A percentile compares a stretch with the other conserved stretches of the same genome.
Evolutionary conservation across 345 rosid species (phyloP).

Genomic region (Firmiana major): DNA sequence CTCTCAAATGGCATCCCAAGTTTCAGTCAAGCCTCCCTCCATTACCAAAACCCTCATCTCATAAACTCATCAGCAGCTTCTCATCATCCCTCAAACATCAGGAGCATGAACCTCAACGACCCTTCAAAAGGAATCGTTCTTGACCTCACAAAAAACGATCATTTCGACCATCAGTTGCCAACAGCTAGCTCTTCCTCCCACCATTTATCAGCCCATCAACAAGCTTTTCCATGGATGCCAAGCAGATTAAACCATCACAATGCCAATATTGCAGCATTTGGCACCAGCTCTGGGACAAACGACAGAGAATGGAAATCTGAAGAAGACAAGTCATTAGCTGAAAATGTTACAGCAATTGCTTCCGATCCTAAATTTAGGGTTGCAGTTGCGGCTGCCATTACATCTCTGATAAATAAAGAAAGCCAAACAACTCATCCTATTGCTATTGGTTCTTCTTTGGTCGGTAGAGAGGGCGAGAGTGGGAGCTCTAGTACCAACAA

Average conservation of each 20-base stretch:
- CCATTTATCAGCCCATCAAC: conserved; percentile 8
- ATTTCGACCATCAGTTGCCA: not conserved
- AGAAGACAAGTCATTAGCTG: conserved; percentile 13
- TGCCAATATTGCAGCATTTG: not conserved
- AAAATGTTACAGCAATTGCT: conserved; percentile 35
- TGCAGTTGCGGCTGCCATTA: conserved; percentile 50
- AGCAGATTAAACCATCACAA: conserved; percentile 10
- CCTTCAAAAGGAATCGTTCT: conserved; percentile 43
- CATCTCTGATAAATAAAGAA: conserved; percentile 44
- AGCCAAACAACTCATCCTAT: conserved; percentile 3
- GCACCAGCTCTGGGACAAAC: not conserved
- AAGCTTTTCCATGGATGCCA: conserved; percentile 25
- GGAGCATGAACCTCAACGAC: conserved; percentile 26
- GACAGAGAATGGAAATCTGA: conserved; percentile 8
- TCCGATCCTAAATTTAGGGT: conserved; percentile 56
- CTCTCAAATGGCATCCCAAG: conserved; percentile 15
- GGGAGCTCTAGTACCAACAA: conserved; percentile 20
- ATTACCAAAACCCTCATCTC: conserved; percentile 5
- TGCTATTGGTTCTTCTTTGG: not conserved
- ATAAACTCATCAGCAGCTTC: conserved; percentile 16
- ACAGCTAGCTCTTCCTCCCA: conserved; percentile 12
- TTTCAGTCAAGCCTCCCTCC: conserved; percentile 19
- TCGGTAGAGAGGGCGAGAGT: conserved; percentile 16
- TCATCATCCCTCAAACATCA: conserved; percentile 12
- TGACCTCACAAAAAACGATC: conserved; percentile 31